A percentile compares a stretch with the other conserved stretches of the same genome.
Conservation (phyloP, 176 grass and related monocot species). For the Juncus inflexus region DNA sequence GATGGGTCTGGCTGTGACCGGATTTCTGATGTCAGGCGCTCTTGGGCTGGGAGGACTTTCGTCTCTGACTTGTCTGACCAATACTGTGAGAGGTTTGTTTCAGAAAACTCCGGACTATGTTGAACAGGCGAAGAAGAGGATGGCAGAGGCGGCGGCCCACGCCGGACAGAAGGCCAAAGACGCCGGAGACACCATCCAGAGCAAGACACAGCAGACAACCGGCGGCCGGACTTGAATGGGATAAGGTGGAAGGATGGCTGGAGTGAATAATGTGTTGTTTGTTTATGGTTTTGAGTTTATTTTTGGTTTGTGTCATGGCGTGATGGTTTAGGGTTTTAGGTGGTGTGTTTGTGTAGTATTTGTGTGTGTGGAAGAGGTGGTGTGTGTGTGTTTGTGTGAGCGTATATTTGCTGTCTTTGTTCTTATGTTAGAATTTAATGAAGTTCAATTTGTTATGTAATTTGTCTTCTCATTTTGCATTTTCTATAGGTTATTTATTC, state of each 20-base stretch:
- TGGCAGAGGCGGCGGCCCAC: slow-evolving; percentile 56
- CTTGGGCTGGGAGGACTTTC: slow-evolving; percentile 68
- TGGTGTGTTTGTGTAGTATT: slow-evolving; percentile 4
- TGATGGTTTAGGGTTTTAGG: slow-evolving; percentile 9
- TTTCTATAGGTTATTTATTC: too few relatives aligned
- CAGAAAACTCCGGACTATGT: slow-evolving; percentile 53
- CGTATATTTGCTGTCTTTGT: too few relatives aligned
- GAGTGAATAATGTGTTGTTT: background rate
- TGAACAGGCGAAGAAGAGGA: slow-evolving; percentile 50
- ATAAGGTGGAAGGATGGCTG: slow-evolving; percentile 11
- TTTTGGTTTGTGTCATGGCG: background rate
- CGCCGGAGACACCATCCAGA: slow-evolving; percentile 44
- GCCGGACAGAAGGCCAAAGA: slow-evolving; percentile 56
- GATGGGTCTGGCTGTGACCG: slow-evolving; percentile 57
- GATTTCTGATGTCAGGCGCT: slow-evolving; percentile 72
- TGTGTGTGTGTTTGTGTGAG: too few relatives aligned
- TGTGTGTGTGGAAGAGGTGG: background rate
- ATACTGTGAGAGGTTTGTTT: slow-evolving; percentile 38
- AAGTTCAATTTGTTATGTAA: too few relatives aligned
- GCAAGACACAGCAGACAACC: slow-evolving; percentile 40
- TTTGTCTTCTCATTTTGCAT: too few relatives aligned
- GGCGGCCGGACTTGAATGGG: slow-evolving; percentile 12
- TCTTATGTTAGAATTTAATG: too few relatives aligned
- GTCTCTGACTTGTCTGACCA: slow-evolving; percentile 47
- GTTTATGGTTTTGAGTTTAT: slow-evolving; percentile 1